Conservation (phyloP, 2,329 filamentous ascomycete genomes). For the Fusarium sp. region DNA sequence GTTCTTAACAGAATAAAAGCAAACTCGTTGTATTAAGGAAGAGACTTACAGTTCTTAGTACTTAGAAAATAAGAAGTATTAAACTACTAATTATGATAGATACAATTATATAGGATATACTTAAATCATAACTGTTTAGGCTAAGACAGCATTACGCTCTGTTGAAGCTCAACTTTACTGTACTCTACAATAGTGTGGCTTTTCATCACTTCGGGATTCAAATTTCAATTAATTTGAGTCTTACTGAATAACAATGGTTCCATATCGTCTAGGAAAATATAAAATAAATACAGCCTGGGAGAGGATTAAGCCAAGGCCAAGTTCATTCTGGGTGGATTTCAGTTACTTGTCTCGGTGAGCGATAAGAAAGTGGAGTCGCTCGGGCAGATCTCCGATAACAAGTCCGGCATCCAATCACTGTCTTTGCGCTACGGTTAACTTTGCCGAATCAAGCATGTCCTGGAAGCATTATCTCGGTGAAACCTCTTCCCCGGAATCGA, state of each 20-base stretch:
- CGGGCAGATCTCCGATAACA: not conserved
- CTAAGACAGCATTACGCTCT: too few relatives aligned
- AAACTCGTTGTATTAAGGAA: too few relatives aligned
- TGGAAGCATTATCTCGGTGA: not conserved
- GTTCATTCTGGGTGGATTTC: not conserved
- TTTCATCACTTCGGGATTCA: not conserved
- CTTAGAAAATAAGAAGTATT: too few relatives aligned
- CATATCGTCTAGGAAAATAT: not conserved
- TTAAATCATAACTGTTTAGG: too few relatives aligned
- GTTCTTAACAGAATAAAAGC: fast-evolving
- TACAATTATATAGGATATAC: too few relatives aligned
- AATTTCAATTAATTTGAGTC: not conserved
- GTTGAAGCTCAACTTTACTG: too few relatives aligned
- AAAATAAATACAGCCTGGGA: not conserved
- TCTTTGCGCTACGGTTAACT: not conserved
- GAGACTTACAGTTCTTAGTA: too few relatives aligned
- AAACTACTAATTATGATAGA: too few relatives aligned
- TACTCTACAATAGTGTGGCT: not conserved
- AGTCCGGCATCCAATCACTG: not conserved
- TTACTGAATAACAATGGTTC: not conserved
- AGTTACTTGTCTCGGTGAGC: not conserved
- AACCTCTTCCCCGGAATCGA: too few relatives aligned
- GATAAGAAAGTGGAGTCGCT: not conserved
- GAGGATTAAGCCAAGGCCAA: not conserved
- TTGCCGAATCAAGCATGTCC: not conserved